Conservation (phyloP, 2,329 filamentous ascomycete species). For the Metarhizium humberi region DNA sequence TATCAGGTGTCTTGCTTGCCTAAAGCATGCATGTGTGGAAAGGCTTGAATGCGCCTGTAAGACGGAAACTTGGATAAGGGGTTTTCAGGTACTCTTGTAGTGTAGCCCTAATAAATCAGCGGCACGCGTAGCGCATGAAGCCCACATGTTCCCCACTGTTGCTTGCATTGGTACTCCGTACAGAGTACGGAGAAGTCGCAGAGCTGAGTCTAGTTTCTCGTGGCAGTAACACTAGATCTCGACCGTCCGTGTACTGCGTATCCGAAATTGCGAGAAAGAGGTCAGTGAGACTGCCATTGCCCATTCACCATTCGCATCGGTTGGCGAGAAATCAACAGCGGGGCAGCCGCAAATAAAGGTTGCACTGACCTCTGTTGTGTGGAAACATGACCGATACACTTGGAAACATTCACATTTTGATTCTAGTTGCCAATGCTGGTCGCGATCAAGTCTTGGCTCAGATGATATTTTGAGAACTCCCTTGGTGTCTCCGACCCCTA, state of each 20-base stretch:
- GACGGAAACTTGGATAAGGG: no score
- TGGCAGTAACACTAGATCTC: not conserved
- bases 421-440: not conserved
- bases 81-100: no score
- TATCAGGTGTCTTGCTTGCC: no score
- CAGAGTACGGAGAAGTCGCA: not conserved
- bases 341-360: constrained; percentile 1
- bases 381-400: not conserved
- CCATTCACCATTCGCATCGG: constrained; percentile 1
- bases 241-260: not conserved
- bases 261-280: constrained; percentile 2
- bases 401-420: not conserved
- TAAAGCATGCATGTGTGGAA: no score
- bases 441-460: not conserved
- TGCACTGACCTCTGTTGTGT: constrained; percentile 3
- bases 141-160: not conserved
- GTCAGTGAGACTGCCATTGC: not conserved
- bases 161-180: not conserved
- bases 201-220: not conserved
- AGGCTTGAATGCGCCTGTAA: no score
- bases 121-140: no score
- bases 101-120: no score
- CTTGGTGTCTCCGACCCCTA: no score
- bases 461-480: no score
- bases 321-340: constrained; percentile 3